Percentiles rank a stretch among this genome's conserved stretches.
Conservation (phyloP, 164 flowering plant genomes). For the Vitis vinifera region DNA sequence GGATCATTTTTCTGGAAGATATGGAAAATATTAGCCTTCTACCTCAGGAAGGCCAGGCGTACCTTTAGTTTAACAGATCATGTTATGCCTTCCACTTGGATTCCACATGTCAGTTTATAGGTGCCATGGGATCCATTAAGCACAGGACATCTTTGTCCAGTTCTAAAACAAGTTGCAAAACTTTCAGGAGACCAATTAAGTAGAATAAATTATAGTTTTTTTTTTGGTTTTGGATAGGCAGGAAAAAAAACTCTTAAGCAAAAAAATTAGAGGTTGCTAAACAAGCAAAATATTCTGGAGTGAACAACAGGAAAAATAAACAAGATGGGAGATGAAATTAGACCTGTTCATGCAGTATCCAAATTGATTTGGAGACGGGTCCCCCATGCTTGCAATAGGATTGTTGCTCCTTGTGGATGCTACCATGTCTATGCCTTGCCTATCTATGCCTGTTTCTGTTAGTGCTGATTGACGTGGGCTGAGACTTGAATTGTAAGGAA, state of each 20-base stretch:
- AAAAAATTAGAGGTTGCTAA: too few relatives aligned
- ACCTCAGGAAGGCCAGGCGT: background rate
- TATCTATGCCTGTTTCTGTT: conserved; percentile 36
- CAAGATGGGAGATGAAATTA: background rate
- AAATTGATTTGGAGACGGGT: conserved; percentile 41
- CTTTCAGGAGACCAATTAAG: too few relatives aligned
- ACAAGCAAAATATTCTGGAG: background rate
- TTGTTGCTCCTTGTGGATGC: conserved; percentile 32
- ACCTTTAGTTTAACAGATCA: background rate
- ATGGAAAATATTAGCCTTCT: background rate
- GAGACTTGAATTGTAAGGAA: conserved; percentile 31
- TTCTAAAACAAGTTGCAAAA: background rate
- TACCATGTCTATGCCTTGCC: conserved; percentile 35
- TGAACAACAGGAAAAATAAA: background rate
- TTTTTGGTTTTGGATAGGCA: too few relatives aligned
- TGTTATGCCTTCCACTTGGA: background rate
- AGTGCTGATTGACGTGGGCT: conserved; percentile 44
- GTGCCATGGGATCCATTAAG: background rate
- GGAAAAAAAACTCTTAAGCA: too few relatives aligned
- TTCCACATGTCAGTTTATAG: background rate
- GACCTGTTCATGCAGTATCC: conserved; percentile 64
- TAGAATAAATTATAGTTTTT: too few relatives aligned
- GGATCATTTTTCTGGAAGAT: background rate
- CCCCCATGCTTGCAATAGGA: conserved; percentile 28
- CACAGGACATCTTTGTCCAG: background rate